Conservation (phyloP, 2,329 filamentous ascomycete species). For the Curvularia lunata region DNA sequence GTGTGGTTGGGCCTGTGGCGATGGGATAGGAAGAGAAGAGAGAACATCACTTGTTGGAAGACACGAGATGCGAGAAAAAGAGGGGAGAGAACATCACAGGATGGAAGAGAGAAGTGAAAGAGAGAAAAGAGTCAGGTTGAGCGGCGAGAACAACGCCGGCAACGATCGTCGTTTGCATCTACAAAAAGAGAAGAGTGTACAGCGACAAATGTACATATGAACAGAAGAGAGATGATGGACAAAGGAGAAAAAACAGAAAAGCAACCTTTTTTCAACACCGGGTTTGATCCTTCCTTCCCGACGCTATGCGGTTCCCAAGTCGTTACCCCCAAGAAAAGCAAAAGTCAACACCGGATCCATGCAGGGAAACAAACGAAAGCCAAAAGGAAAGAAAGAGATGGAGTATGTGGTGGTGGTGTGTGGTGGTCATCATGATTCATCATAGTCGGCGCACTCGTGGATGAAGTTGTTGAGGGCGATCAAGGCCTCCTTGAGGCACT, state of each 20-base stretch:
- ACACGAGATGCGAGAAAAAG: too few species aligned
- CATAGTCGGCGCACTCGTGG: slow-evolving; percentile 43
- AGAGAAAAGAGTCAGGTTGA: neutral
- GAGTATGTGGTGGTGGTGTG: neutral
- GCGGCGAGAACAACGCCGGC: slow-evolving; percentile 4
- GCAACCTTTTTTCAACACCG: slow-evolving; percentile 11
- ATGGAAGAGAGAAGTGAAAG: neutral
- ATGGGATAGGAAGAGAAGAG: slow-evolving; percentile 14
- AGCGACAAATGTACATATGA: slow-evolving; percentile 25
- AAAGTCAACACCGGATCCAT: slow-evolving; percentile 23
- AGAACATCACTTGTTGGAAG: too few species aligned
- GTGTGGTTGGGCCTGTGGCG: slow-evolving; percentile 33
- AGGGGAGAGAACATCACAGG: neutral
- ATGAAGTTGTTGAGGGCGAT: slow-evolving; percentile 50
- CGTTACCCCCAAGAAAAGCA: slow-evolving; percentile 29
- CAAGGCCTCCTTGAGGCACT: slow-evolving; percentile 41
- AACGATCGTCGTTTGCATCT: slow-evolving; percentile 20
- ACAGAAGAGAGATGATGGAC: slow-evolving; percentile 1
- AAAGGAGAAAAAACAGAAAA: neutral
- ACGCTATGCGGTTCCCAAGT: slow-evolving; percentile 30
- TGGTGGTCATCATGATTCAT: slow-evolving; percentile 26
- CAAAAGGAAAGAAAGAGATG: slow-evolving; percentile 4
- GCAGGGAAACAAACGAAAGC: slow-evolving; percentile 6
- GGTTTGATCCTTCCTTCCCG: slow-evolving; percentile 17
- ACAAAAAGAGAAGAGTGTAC: slow-evolving; percentile 16